A percentile compares a stretch with the other conserved stretches of the same genome.
Conservation (phyloP, 192 early-diverging fungal genomes). For the Linnemannia zychae region DNA sequence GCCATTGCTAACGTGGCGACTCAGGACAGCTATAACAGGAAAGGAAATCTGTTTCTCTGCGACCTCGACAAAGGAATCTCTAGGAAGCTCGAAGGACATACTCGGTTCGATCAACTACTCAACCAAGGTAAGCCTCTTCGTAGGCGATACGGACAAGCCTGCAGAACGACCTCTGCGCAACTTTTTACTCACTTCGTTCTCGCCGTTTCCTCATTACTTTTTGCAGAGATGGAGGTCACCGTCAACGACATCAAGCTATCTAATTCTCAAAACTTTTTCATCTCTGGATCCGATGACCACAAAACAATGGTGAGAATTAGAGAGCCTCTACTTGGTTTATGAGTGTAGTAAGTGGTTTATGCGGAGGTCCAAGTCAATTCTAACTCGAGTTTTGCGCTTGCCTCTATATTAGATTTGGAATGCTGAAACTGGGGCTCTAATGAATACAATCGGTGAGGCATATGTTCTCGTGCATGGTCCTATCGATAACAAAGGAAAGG, state of each 20-base stretch:
- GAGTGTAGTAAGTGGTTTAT: not conserved
- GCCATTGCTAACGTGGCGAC: constrained; percentile 42
- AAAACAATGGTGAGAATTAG: constrained; percentile 23
- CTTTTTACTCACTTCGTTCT: not conserved
- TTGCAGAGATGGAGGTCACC: constrained; percentile 17
- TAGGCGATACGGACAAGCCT: not conserved
- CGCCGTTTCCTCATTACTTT: not conserved
- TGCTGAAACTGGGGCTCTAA: constrained; percentile 18
- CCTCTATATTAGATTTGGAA: constrained; percentile 30
- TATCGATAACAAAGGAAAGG: not conserved
- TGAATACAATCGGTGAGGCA: constrained; percentile 15
- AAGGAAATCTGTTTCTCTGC: constrained; percentile 35
- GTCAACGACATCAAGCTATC: constrained; percentile 50
- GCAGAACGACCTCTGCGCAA: not conserved
- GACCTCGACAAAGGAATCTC: constrained; percentile 19
- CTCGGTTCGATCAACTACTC: not conserved
- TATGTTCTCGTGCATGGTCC: not conserved
- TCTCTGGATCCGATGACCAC: constrained; percentile 34
- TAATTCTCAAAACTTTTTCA: constrained; percentile 30
- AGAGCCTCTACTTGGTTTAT: not conserved
- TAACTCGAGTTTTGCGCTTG: not conserved
- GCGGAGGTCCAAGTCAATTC: not conserved
- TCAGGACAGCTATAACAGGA: constrained; percentile 41
- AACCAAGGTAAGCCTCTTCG: constrained; percentile 5
- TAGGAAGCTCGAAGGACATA: constrained; percentile 31